Percentiles rank a stretch among this genome's conserved stretches.
Evolutionary conservation across 495 filamentous ascomycete genomes (phyloP).

Genomic region (Annulohypoxylon bovei): DNA sequence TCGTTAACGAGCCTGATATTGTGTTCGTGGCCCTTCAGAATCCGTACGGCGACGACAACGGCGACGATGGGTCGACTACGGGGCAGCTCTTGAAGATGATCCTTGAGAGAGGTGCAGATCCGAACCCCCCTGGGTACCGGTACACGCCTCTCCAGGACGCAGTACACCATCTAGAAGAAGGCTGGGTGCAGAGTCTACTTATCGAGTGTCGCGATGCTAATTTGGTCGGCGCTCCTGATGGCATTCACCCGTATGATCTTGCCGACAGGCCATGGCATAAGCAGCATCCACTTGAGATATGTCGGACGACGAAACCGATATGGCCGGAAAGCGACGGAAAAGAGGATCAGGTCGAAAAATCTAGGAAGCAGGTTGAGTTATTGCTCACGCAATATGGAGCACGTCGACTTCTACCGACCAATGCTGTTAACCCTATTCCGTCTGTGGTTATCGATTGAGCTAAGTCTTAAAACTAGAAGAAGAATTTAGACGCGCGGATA

Average conservation of each 20-base stretch:
- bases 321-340: not conserved
- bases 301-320: not conserved
- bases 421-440: too few species aligned
- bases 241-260: conserved; percentile 3
- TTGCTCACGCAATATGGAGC: conserved; percentile 32
- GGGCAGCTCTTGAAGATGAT: conserved; percentile 28
- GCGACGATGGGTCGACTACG: conserved; percentile 15
- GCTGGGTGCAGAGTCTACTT: conserved; percentile 29
- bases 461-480: not conserved
- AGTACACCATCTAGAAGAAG: conserved; percentile 21
- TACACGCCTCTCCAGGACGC: conserved; percentile 33
- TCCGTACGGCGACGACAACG: not conserved
- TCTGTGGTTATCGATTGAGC: not conserved
- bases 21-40: conserved; percentile 21
- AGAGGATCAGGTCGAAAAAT: conserved; percentile 7
- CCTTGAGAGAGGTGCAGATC: conserved; percentile 38
- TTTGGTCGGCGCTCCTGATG: conserved; percentile 12
- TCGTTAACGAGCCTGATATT: conserved; percentile 23
- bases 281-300: conserved; percentile 29
- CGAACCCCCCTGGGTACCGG: conserved; percentile 7
- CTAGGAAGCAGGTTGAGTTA: conserved; percentile 18
- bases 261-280: conserved; percentile 2
- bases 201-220: conserved; percentile 29
- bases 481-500: not conserved
- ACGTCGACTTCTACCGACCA: not conserved